Percentiles rank a stretch among this genome's conserved stretches.
Conservation (phyloP, 148 eudicot species). For the Rhododendron kiyosumense region DNA sequence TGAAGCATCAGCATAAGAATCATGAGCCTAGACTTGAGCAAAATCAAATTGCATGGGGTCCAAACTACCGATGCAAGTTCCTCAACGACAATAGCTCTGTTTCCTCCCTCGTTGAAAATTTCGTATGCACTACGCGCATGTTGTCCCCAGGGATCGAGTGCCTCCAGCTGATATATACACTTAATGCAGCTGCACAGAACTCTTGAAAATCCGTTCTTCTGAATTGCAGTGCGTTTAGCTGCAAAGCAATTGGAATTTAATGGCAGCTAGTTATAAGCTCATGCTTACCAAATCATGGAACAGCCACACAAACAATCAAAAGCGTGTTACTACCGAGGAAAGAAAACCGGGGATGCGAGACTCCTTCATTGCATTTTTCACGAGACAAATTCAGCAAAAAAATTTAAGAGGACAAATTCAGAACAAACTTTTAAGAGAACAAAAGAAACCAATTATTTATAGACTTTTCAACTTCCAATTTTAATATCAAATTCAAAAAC, state of each 20-base stretch:
- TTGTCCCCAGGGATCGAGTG: slow-evolving; percentile 50
- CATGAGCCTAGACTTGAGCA: neutral
- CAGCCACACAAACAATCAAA: neutral
- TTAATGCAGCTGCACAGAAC: slow-evolving; percentile 52
- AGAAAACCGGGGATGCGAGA: slow-evolving; percentile 41
- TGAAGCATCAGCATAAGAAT: neutral
- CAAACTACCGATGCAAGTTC: slow-evolving; percentile 54
- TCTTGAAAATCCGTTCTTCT: slow-evolving; percentile 57
- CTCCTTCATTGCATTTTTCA: slow-evolving; percentile 41
- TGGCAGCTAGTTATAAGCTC: neutral
- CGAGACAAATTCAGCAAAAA: no score
- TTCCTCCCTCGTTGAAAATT: slow-evolving; percentile 52
- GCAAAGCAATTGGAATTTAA: slow-evolving; percentile 14
- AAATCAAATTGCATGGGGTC: neutral
- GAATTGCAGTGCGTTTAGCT: slow-evolving; percentile 48
- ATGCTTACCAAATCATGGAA: neutral
- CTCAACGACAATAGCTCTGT: slow-evolving; percentile 49
- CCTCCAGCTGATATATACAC: slow-evolving; percentile 49
- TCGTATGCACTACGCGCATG: slow-evolving; percentile 56
- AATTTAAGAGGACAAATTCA: no score
- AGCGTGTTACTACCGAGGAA: slow-evolving; percentile 24
- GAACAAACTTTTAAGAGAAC: neutral
- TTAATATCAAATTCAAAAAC: neutral
- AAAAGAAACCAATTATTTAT: neutral
- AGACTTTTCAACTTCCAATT: neutral